Conservation (phyloP, 495 filamentous ascomycete species). For the Penicillium subrubescens region DNA sequence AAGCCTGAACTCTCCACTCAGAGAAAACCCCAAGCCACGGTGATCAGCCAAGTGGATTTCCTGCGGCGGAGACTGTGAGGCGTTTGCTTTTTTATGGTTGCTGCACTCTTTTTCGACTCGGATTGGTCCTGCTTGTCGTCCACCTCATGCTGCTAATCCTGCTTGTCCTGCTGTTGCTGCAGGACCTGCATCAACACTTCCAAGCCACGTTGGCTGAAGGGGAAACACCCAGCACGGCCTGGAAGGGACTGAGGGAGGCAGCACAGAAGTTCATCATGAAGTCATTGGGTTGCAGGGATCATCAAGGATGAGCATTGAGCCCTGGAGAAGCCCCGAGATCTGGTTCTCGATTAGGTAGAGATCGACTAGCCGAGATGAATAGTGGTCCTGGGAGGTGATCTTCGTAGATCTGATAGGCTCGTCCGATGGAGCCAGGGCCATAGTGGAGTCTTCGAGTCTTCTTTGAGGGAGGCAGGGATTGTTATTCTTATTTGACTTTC, state of each 20-base stretch:
- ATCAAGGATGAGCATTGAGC: not conserved
- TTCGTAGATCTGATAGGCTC: constrained; percentile 21
- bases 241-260: not conserved
- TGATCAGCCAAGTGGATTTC: constrained; percentile 13
- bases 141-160: not conserved
- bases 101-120: not conserved
- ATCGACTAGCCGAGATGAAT: constrained; percentile 12
- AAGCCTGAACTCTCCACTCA: not conserved
- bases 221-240: not conserved
- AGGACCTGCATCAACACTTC: constrained; percentile 14
- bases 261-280: constrained; percentile 6
- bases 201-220: constrained; percentile 27
- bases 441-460: not conserved
- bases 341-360: constrained; percentile 18
- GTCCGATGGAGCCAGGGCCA: constrained; percentile 11
- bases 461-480: not conserved
- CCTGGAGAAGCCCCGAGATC: constrained; percentile 13
- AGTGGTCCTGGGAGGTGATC: not conserved
- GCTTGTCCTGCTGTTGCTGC: not conserved
- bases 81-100: constrained; percentile 1
- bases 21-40: not conserved
- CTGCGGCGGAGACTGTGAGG: not conserved
- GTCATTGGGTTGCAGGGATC: constrained; percentile 13
- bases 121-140: not conserved
- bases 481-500: constrained; percentile 11